phyloP scores from a whole-genome alignment of 2,329 filamentous ascomycete genomes.

The Cercospora nicotianae region DNA sequence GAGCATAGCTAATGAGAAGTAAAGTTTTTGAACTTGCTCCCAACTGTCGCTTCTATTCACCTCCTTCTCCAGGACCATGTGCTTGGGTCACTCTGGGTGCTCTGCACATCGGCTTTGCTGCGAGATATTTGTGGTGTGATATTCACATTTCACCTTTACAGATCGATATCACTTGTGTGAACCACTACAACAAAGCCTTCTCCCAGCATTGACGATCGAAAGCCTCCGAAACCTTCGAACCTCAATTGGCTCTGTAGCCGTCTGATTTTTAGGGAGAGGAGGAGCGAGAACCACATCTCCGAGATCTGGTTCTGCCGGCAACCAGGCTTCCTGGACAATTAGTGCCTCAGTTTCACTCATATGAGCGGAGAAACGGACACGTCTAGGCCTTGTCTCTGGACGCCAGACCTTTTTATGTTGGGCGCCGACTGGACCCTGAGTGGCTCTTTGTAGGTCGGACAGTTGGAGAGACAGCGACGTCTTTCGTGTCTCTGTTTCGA shows the following conservation, averaged over 20 bases:
- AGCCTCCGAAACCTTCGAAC: neutral
- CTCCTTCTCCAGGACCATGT: neutral
- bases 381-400: neutral
- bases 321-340: neutral
- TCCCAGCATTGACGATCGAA: neutral
- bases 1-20: neutral
- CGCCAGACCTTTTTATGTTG: neutral
- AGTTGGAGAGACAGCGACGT: neutral
- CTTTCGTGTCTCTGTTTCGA: neutral
- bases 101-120: neutral
- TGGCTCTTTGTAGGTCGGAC: neutral
- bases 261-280: neutral
- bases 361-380: neutral
- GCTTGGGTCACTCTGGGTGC: neutral
- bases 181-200: neutral
- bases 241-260: neutral
- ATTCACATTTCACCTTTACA: neutral
- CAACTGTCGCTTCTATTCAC: neutral
- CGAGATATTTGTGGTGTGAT: no score
- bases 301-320: neutral
- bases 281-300: neutral
- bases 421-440: neutral
- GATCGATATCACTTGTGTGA: neutral
- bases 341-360: neutral
- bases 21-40: neutral